Conservation (phyloP, 2,329 filamentous ascomycete genomes). For the Neoascochyta sp. region DNA sequence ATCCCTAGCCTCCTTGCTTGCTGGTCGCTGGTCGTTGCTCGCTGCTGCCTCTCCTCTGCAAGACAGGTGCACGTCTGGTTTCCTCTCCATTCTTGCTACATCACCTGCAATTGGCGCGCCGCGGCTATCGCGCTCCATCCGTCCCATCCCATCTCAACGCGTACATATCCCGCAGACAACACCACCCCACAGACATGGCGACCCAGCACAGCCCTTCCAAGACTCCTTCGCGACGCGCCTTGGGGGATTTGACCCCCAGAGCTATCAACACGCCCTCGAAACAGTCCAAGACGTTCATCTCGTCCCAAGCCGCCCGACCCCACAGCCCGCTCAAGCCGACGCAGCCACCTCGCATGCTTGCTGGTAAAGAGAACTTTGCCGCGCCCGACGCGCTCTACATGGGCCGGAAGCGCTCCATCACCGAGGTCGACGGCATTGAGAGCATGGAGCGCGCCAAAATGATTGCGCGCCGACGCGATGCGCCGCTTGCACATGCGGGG, state of each 20-base stretch:
- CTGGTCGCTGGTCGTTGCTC: too few species aligned
- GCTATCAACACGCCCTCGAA: conserved; percentile 34
- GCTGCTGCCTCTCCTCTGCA: too few species aligned
- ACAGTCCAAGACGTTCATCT: conserved; percentile 13
- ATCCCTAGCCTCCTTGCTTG: conserved; percentile 1
- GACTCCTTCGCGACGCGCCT: conserved; percentile 31
- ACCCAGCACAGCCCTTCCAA: conserved; percentile 26
- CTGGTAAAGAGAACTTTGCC: conserved; percentile 30
- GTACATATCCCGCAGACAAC: conserved; percentile 22
- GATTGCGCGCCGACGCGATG: conserved; percentile 22
- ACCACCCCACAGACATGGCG: conserved; percentile 25
- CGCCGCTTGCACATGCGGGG: conserved; percentile 8
- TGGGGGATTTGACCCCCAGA: conserved; percentile 34
- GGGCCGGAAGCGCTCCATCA: conserved; percentile 36
- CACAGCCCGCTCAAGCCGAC: conserved; percentile 37
- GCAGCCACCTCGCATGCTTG: conserved; percentile 22
- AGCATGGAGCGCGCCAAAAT: conserved; percentile 23
- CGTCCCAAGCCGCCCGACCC: conserved; percentile 20
- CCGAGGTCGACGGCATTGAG: conserved; percentile 35
- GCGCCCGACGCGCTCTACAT: conserved; percentile 12
- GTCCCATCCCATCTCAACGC: too few species aligned
- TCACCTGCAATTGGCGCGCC: too few species aligned
- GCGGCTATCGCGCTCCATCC: too few species aligned
- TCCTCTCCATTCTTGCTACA: too few species aligned
- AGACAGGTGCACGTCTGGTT: too few species aligned